These are phyloP conservation scores for Tulasnella sp. DNA, from an alignment of 768 basidiomycete species.

Conservation along the genomic window DNA sequence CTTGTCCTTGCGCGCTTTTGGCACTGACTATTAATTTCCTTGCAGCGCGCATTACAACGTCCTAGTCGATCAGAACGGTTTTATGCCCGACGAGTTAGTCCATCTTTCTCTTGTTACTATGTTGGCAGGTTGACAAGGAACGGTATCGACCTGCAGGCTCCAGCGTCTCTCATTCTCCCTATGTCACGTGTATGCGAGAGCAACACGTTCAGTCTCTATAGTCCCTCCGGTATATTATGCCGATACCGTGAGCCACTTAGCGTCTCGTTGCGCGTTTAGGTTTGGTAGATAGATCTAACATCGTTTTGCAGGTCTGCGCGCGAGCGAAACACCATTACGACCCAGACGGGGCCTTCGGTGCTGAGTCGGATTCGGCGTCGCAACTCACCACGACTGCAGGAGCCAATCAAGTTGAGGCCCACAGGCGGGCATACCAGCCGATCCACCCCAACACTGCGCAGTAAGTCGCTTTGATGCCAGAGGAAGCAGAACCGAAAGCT, in stretches of 20 bases:
- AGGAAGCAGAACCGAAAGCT: not conserved
- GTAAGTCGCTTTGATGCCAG: not conserved
- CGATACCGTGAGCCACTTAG: not conserved
- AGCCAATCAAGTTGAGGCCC: not conserved
- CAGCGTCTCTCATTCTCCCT: conserved; percentile 10
- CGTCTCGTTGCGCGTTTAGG: not conserved
- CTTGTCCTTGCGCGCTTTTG: not conserved
- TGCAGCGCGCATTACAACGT: conserved; percentile 11
- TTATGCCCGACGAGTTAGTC: conserved; percentile 13
- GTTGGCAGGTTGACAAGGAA: not conserved
- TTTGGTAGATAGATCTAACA: not conserved
- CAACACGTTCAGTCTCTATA: conserved; percentile 18
- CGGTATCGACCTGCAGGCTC: not conserved
- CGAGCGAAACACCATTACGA: conserved; percentile 16
- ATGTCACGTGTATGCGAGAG: conserved; percentile 17
- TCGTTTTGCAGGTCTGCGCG: not conserved
- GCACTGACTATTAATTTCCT: not conserved
- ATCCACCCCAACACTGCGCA: not conserved
- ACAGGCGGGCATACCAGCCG: not conserved
- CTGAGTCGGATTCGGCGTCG: not conserved
- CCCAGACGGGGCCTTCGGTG: conserved; percentile 1
- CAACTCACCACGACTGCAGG: conserved; percentile 1
- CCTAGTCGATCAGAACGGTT: conserved; percentile 9
- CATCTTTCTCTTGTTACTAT: conserved; percentile 42
- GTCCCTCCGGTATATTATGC: conserved; percentile 15